phyloP scores from a whole-genome alignment of 345 rosid species.

The Citrus cavaleriei region DNA sequence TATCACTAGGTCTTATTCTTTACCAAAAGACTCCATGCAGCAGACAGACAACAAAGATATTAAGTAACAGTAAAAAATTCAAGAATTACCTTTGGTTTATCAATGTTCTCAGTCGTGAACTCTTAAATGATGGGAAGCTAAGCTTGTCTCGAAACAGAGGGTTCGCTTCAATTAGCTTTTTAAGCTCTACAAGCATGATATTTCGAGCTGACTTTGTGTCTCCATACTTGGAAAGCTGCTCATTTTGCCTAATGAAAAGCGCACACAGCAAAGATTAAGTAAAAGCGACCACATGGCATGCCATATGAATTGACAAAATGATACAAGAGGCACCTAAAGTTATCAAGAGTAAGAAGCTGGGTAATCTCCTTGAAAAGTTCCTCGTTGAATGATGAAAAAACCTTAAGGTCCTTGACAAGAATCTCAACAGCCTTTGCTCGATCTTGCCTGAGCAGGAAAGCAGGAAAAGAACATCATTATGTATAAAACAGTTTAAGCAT shows the following conservation, averaged over 20 bases:
- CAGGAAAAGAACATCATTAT: conserved; percentile 12
- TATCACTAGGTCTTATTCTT: neutral
- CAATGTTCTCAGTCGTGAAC: conserved; percentile 72
- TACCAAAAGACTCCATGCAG: neutral
- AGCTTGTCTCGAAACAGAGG: conserved; percentile 80
- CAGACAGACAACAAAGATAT: neutral
- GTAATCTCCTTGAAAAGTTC: conserved; percentile 81
- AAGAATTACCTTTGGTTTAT: conserved; percentile 77
- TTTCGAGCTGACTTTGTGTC: conserved; percentile 72
- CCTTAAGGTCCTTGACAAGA: conserved; percentile 72
- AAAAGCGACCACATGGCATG: neutral
- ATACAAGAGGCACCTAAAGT: conserved; percentile 54
- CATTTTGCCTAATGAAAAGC: conserved; percentile 55
- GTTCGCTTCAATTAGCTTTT: conserved; percentile 75
- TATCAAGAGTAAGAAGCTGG: conserved; percentile 65
- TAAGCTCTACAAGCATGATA: conserved; percentile 66
- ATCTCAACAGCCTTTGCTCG: conserved; percentile 80
- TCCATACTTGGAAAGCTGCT: conserved; percentile 81
- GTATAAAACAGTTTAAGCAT: neutral
- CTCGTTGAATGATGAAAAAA: conserved; percentile 66
- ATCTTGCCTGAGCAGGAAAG: conserved; percentile 49
- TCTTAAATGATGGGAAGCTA: conserved; percentile 56
- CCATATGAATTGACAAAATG: conserved; percentile 7
- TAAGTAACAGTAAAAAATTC: neutral
- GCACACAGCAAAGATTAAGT: conserved; percentile 1